Conservation (phyloP, 2,329 filamentous ascomycete species). For the Aureobasidium sp. region DNA sequence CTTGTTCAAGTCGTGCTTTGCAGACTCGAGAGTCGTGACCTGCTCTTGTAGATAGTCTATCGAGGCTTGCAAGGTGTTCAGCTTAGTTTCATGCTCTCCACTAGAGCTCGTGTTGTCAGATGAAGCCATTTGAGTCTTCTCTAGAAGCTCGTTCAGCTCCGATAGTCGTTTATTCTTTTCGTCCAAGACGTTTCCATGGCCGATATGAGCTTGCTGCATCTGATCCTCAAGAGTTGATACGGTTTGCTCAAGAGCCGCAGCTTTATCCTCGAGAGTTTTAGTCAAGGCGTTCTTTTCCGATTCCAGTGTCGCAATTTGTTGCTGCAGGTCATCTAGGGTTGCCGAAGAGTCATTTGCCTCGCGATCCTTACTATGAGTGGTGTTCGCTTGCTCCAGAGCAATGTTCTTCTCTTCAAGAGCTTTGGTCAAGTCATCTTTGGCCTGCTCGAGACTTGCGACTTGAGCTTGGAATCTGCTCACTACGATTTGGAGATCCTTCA, state of each 20-base stretch:
- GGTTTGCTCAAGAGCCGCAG: neutral
- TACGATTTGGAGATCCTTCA: neutral
- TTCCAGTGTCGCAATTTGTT: neutral
- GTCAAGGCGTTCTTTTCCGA: neutral
- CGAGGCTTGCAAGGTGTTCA: neutral
- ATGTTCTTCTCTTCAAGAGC: neutral
- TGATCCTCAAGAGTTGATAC: neutral
- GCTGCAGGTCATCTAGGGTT: neutral
- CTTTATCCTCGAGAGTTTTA: neutral
- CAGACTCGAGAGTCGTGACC: neutral
- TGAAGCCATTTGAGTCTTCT: neutral
- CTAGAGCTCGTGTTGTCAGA: neutral
- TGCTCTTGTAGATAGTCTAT: neutral
- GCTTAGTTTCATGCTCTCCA: neutral
- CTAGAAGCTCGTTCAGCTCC: slow-evolving; percentile 1
- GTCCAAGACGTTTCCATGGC: neutral
- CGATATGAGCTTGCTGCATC: neutral
- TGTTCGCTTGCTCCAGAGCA: neutral
- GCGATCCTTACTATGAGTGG: neutral
- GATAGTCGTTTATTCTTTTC: slow-evolving; percentile 2
- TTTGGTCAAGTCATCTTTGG: neutral
- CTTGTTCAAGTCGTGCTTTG: neutral
- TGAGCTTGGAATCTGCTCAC: neutral
- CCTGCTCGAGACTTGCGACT: slow-evolving; percentile 1
- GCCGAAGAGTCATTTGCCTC: no score